phyloP scores from a whole-genome alignment of 148 eudicot genomes.

The Silene uniflora region DNA sequence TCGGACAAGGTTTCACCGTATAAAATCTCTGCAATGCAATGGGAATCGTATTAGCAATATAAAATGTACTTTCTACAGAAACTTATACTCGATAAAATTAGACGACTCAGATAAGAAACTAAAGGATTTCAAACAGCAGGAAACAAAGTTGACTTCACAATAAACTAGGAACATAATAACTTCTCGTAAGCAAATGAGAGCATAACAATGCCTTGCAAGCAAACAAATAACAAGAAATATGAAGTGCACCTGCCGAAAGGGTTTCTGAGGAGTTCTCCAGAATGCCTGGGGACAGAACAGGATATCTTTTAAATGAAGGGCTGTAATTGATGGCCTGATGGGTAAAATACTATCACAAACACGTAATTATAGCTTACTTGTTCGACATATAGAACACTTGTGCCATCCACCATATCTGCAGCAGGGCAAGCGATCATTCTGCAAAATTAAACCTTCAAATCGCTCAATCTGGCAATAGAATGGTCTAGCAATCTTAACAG shows the following conservation, averaged over 20 bases:
- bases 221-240: neutral
- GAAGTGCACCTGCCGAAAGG: slow-evolving; percentile 80
- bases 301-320: neutral
- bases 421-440: slow-evolving; percentile 95
- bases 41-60: slow-evolving; percentile 11
- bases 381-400: slow-evolving; percentile 79
- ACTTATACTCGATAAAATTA: neutral
- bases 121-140: neutral
- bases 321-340: neutral
- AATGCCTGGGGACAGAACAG: slow-evolving; percentile 65
- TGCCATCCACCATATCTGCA: slow-evolving; percentile 95
- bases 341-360: neutral
- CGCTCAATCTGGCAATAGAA: slow-evolving; percentile 3
- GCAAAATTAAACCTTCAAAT: slow-evolving; percentile 16
- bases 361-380: slow-evolving; percentile 43
- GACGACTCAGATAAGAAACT: neutral
- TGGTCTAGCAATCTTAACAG: neutral
- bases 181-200: neutral
- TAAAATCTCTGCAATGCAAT: slow-evolving; percentile 77
- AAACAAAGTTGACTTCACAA: neutral
- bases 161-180: no score
- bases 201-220: neutral
- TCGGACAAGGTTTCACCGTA: slow-evolving; percentile 96
- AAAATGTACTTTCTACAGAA: neutral
- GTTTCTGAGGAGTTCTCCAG: slow-evolving; percentile 96